Evolutionary conservation across 2,329 filamentous ascomycete species (phyloP).

Genomic region (Epichloe hybrida): DNA sequence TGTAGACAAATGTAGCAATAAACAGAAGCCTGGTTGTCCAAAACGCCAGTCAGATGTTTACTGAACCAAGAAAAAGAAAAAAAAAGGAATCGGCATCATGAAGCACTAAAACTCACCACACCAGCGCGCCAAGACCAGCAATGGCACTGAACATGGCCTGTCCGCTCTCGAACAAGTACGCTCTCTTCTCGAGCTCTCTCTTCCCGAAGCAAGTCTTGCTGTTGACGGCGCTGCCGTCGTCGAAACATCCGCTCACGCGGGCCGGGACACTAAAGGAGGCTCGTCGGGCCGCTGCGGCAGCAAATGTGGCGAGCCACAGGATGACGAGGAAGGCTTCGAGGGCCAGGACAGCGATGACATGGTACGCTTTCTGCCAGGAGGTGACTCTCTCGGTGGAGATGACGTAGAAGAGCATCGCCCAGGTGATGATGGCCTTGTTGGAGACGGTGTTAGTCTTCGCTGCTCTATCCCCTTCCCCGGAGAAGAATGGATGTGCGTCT

Average conservation of each 20-base stretch:
- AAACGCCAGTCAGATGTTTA: background rate
- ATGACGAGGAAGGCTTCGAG: conserved; percentile 31
- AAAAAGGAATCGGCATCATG: background rate
- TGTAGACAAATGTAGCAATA: conserved; percentile 23
- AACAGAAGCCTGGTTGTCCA: conserved; percentile 23
- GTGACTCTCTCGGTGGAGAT: conserved; percentile 27
- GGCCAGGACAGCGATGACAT: conserved; percentile 29
- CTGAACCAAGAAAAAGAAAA: too few species aligned
- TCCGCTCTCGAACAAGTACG: conserved; percentile 22
- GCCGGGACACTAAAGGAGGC: conserved; percentile 21
- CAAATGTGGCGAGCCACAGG: conserved; percentile 33
- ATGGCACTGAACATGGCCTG: conserved; percentile 24
- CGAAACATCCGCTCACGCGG: conserved; percentile 17
- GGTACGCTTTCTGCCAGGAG: conserved; percentile 23
- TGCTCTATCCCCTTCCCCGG: background rate
- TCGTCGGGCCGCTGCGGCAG: conserved; percentile 26
- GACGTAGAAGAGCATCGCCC: conserved; percentile 28
- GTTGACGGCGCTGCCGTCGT: conserved; percentile 26
- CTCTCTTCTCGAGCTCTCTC: conserved; percentile 13
- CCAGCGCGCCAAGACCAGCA: conserved; percentile 30
- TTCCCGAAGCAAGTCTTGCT: conserved; percentile 22
- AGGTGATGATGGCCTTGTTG: conserved; percentile 32
- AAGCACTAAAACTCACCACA: conserved; percentile 21
- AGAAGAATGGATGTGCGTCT: background rate
- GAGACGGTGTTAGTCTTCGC: conserved; percentile 1